phyloP scores from a whole-genome alignment of 1,284 basidiomycete genomes.

The Ustilago bromivora region DNA sequence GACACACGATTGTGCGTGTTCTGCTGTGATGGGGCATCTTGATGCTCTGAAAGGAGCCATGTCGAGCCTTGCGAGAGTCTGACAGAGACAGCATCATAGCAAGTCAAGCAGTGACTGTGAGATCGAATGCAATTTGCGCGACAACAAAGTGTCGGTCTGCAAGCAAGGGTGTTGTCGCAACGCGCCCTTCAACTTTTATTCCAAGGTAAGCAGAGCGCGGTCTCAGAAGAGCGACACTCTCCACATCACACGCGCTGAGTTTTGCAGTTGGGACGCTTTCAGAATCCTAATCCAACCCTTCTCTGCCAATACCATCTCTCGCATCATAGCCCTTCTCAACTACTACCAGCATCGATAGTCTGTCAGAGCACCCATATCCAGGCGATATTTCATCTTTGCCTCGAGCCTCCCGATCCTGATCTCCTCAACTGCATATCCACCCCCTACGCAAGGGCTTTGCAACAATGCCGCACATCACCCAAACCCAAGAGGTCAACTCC shows the following conservation, averaged over 20 bases:
- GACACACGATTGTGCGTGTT: not conserved
- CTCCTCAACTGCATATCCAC: not conserved
- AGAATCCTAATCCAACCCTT: conserved; percentile 9
- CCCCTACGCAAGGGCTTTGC: not conserved
- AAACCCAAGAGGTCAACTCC: conserved; percentile 16
- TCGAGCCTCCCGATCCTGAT: not conserved
- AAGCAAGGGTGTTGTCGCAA: conserved; percentile 2
- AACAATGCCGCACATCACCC: conserved; percentile 7
- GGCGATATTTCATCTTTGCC: not conserved
- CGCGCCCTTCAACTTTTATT: not conserved
- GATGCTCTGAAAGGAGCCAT: not conserved
- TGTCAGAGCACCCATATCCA: not conserved
- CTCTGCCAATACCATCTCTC: not conserved
- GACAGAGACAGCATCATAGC: no score
- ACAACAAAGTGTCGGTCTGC: not conserved
- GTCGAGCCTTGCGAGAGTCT: not conserved
- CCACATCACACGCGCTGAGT: conserved; percentile 11
- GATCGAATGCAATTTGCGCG: conserved; percentile 9
- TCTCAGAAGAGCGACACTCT: not conserved
- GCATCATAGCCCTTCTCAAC: not conserved
- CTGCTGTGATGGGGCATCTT: not conserved
- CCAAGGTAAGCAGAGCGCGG: conserved; percentile 11
- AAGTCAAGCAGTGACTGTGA: not conserved
- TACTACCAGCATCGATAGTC: no score
- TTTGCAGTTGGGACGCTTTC: not conserved